Conservation (phyloP, 495 filamentous ascomycete species). For the Pseudevernia furfuracea region DNA sequence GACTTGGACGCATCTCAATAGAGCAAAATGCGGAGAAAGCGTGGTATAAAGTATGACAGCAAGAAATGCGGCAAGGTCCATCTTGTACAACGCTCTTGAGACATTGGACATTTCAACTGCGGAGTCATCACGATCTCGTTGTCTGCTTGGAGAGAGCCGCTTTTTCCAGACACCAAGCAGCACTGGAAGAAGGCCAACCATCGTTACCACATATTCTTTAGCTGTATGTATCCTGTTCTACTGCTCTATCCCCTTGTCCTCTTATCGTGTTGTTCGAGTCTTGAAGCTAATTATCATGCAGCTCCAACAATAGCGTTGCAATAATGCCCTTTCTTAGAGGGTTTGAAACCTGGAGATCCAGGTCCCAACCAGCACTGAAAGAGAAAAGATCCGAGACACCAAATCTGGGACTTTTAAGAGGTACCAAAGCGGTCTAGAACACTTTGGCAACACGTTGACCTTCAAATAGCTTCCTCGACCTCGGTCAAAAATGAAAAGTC, state of each 20-base stretch:
- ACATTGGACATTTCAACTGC: too few species aligned
- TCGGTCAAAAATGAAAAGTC: too few species aligned
- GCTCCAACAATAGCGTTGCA: background rate
- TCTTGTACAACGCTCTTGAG: too few species aligned
- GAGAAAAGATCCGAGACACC: background rate
- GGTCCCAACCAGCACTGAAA: background rate
- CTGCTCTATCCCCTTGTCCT: background rate
- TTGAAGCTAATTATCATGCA: background rate
- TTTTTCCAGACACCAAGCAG: too few species aligned
- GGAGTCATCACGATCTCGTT: too few species aligned
- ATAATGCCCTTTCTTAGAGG: background rate
- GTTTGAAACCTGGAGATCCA: background rate
- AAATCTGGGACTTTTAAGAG: background rate
- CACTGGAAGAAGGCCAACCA: too few species aligned
- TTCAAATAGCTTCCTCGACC: background rate
- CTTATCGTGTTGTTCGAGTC: background rate
- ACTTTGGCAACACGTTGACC: background rate
- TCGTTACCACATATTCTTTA: background rate
- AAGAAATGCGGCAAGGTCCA: too few species aligned
- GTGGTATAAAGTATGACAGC: too few species aligned
- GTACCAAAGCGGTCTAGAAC: background rate
- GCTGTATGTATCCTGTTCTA: background rate
- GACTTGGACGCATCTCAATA: too few species aligned
- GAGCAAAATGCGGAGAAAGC: too few species aligned
- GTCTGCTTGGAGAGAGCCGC: too few species aligned